Evolutionary conservation across 2,329 filamentous ascomycete genomes (phyloP), one percentile per base, ranked within the genome.

Genomic region (Ascochyta rabiei): DNA sequence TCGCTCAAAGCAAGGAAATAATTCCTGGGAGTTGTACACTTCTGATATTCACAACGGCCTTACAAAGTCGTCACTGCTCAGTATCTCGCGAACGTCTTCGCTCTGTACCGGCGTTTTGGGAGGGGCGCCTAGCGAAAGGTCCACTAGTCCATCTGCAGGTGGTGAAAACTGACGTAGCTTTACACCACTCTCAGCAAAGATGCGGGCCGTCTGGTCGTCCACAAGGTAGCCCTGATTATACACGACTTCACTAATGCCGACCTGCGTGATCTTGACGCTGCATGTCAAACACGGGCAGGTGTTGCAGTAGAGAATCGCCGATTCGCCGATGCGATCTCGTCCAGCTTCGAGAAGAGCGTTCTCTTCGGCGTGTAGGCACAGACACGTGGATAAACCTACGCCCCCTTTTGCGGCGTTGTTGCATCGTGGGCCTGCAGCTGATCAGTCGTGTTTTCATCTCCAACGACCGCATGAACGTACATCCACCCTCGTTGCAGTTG

Each of bases 341-440:
- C 95, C 95, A 18, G 95, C 95, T 79, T 99, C 95, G 9, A 99
- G 82, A 53, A 99, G 82, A 1, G 95, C 95, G 74, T 99, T 99
- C 78, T 99, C 95, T 79, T 99, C 95, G 0, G 95, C 95, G 74
- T 99, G 95, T n/a, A 99, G 85, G 74, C 95, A 99, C 44, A 98
- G 82, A 70, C 95, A 99, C 6, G 93, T 96, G 4, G 88, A 86
- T 18, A 99, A 82, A 0, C 85, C 87, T 40, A 87, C 82, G 21
- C 95, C 95, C 23, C 83, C 84, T 26, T 83, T 83, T 51, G 85
- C 82, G 6, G 86, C 89, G 47, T 84, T 83, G 75, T 99, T 98
- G 77, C 95, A 99, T 43, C 95, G 84, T 10, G 82, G 78, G 63
- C 81, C 81, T 83, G 50, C 13, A 9, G 10, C 4, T 12, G 6